phyloP scores from a whole-genome alignment of 2,329 filamentous ascomycete species.

The Pyricularia pennisetigena region DNA sequence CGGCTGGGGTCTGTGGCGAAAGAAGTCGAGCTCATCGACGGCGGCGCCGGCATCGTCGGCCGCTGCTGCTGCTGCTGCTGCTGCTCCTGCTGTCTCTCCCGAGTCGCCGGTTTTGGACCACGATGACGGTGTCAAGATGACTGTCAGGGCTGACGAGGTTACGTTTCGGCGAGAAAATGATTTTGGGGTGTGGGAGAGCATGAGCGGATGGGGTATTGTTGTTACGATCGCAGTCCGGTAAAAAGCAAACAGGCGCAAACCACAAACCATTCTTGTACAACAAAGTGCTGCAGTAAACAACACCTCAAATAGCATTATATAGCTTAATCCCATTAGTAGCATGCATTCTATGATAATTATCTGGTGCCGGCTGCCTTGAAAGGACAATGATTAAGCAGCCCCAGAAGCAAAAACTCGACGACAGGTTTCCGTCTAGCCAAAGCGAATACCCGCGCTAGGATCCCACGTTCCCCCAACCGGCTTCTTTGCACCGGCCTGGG shows the following conservation, averaged over 20 bases:
- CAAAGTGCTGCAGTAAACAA: background rate
- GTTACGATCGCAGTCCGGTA: conserved; percentile 23
- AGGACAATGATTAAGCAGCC: background rate
- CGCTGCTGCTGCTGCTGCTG: background rate
- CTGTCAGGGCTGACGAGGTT: conserved; percentile 32
- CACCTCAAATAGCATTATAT: background rate
- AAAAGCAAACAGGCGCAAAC: background rate
- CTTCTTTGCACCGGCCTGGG: conserved; percentile 9
- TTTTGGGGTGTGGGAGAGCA: conserved; percentile 41
- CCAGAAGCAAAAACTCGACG: too few relatives aligned
- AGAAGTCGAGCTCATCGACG: conserved; percentile 7
- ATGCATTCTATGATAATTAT: background rate
- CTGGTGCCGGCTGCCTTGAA: background rate
- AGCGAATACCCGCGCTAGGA: conserved; percentile 10
- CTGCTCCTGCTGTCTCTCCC: background rate
- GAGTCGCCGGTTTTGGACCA: conserved; percentile 7
- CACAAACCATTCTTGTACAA: background rate
- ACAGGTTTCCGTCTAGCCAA: conserved; percentile 6
- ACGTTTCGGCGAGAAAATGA: conserved; percentile 41
- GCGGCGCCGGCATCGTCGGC: conserved; percentile 9
- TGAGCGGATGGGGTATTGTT: conserved; percentile 38
- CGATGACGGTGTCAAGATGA: conserved; percentile 25
- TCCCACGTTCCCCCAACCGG: conserved; percentile 10
- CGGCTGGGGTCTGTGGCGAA: conserved; percentile 17
- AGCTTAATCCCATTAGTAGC: background rate